Base-by-base conservation (phyloP, 2,329 filamentous ascomycete species). In the Aspergillus ruber region DNA sequence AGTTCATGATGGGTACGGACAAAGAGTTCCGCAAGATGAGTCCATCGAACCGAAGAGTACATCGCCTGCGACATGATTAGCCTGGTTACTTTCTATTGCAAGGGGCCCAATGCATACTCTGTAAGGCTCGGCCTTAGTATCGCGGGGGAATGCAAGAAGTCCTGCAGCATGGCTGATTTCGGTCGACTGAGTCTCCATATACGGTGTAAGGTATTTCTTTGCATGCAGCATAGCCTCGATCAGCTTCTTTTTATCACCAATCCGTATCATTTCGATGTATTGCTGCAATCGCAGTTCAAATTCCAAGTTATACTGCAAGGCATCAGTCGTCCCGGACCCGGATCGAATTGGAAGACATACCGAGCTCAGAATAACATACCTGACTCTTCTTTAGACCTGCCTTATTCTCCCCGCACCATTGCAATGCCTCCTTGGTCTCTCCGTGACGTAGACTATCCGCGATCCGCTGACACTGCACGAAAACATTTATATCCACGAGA, bases 391-490 rank as follows among this genome's bases (percentile, higher is more conserved):
- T 87, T 50, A 98, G 72, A 53, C 90, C 86, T 60, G 91, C 90
- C 69, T 94, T 93, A 68, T 96, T 95, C 61, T 97, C 91, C 13
- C 78, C 81, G 66, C 93, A 96, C 93, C 93, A 98, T 10, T 82
- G 80, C 46, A 98, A 69, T 18, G 90, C 90, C 59, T 94, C 87
- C 32, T 78, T 77, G 4, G 91, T 86, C 56, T 83, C 87, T 27
- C 84, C 83, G 35, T 77, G 76, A 39, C 80, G 73, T 50, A 98
- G 71, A 51, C 84, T 86, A 58, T 84, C 78, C 50, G 88, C 83
- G 55, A 97, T 89, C 49, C 78, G 79, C 51, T 85, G 85, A 73
- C 90, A 91, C 57, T 85, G 80, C 45, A 86, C 81, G 68, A 97
- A 97, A 0, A 90, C 91, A 44, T 90, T 84, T 1, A 95, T 78